Percentiles rank a stretch among this genome's conserved stretches.
These are phyloP conservation scores for Apophysomyces sp. DNA, from an alignment of 371 early-diverging fungal species.

Conservation along the genomic window DNA sequence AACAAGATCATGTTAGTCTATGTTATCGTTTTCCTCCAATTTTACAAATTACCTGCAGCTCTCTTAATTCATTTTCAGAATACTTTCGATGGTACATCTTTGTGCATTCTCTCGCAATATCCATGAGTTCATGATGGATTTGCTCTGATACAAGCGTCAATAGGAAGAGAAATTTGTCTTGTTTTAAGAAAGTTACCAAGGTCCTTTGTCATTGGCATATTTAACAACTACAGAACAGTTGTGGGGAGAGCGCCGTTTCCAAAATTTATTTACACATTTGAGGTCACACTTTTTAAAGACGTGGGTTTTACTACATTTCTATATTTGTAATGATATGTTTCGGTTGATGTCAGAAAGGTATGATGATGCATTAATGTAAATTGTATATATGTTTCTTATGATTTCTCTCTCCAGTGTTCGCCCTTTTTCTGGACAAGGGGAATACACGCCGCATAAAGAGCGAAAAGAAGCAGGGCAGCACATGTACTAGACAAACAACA, in stretches of 20 bases:
- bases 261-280: too few relatives aligned
- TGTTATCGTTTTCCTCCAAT: background rate
- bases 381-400: background rate
- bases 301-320: background rate
- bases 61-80: slow-evolving; percentile 11
- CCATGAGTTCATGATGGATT: slow-evolving; percentile 15
- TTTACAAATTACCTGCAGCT: slow-evolving; percentile 6
- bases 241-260: background rate
- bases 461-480: slow-evolving; percentile 9
- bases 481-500: slow-evolving; percentile 11
- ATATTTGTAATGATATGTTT: background rate
- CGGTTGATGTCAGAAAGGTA: background rate
- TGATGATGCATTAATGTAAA: background rate
- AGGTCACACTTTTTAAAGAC: too few relatives aligned
- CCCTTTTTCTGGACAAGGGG: slow-evolving; percentile 22
- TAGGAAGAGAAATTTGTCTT: too few relatives aligned
- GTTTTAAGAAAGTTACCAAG: slow-evolving; percentile 3
- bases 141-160: slow-evolving; percentile 1
- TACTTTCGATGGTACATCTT: slow-evolving; percentile 10
- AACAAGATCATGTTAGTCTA: background rate
- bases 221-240: background rate
- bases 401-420: slow-evolving; percentile 6
- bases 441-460: slow-evolving; percentile 16
- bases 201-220: slow-evolving; percentile 14
- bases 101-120: slow-evolving; percentile 12